These are phyloP conservation scores for Pistacia vera DNA, from an alignment of 345 rosid genomes.

Conservation along the genomic window DNA sequence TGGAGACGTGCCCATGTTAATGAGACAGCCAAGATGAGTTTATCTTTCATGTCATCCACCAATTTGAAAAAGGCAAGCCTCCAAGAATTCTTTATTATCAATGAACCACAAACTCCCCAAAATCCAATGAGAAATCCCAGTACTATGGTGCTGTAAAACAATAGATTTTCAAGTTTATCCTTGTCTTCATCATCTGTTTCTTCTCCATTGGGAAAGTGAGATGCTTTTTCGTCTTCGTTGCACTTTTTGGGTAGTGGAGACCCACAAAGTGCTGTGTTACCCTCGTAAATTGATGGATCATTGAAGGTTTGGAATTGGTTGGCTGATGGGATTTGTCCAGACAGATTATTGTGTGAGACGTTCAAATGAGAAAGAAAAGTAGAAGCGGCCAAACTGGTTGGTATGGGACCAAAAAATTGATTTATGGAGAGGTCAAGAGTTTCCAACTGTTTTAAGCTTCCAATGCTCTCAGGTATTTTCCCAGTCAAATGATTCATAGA, in stretches of 20 bases:
- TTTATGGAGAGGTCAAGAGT: slow-evolving; percentile 28
- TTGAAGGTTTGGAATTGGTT: slow-evolving; percentile 22
- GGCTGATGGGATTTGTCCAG: slow-evolving; percentile 27
- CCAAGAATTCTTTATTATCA: not conserved
- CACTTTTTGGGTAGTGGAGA: slow-evolving; percentile 16
- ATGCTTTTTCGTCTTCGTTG: slow-evolving; percentile 3
- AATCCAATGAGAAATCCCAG: slow-evolving; percentile 3
- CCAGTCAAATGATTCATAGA: slow-evolving; percentile 25
- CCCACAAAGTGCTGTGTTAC: slow-evolving; percentile 23
- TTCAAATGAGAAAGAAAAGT: slow-evolving; percentile 19
- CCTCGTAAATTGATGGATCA: slow-evolving; percentile 29
- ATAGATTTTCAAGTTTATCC: not conserved
- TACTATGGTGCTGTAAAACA: not conserved
- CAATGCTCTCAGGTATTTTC: slow-evolving; percentile 15
- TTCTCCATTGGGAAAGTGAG: not conserved
- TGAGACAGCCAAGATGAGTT: not conserved
- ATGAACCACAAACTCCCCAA: slow-evolving; percentile 7
- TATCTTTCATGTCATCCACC: not conserved
- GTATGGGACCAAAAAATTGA: slow-evolving; percentile 22
- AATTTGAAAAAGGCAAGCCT: slow-evolving; percentile 4
- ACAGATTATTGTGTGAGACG: slow-evolving; percentile 28
- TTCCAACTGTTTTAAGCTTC: not conserved
- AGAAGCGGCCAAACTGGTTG: slow-evolving; percentile 4
- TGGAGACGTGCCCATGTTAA: not conserved
- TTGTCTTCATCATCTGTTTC: not conserved